Evolutionary conservation across 192 early-diverging fungal genomes (phyloP), one percentile per base, ranked within the genome.

Genomic region (Mortierella alpina): DNA sequence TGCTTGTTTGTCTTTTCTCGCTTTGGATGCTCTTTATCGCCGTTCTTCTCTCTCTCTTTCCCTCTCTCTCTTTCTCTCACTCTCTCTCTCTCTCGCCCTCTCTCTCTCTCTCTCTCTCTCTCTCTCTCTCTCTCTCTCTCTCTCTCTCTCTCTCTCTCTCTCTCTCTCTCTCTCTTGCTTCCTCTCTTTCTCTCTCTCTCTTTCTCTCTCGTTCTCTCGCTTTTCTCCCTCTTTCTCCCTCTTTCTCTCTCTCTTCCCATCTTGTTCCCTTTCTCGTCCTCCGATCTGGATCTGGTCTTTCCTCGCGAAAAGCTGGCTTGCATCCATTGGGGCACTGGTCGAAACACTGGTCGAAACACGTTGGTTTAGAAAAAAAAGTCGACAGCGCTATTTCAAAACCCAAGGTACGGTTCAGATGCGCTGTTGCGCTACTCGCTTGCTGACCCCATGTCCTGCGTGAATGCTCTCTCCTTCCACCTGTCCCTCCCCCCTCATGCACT

Each of bases 1-100:
- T 53, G 7, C 14, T 40, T 65, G 50, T 55, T 55, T 55, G 23
- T 54, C 40, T 53, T 15, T 66, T 66, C 53, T 50, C 51, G 45
- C 44, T n/a, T 71, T 46, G 45, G 18, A 14, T 61, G 18, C 14
- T 41, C 7, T 53, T 55, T 42, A 54, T 45, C 9, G 0, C 51
- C 5, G 13, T 48, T 59, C 17, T 15, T 56, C 55, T 54, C 18
- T 31, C 47, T 57, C 40, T 55, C 51, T 52, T 31, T 49, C 20
- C 51, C 12, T 64, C 31, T 45, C 22, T n/a, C 10, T 46, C 54
- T 41, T 52, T n/a, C 53, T 45, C 23, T 58, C 18, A 1, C 55
- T 20, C n/a, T 40, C 20, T n/a, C 48, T 73, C 42, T 39, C 57
- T 60, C n/a, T 60, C 52, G 17, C 23, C 18, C 31, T 15, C 23